A percentile compares a stretch with the other conserved stretches of the same genome.
phyloP scores from a whole-genome alignment of 1,139 yeast genomes.

The Komagataea norvegica region DNA sequence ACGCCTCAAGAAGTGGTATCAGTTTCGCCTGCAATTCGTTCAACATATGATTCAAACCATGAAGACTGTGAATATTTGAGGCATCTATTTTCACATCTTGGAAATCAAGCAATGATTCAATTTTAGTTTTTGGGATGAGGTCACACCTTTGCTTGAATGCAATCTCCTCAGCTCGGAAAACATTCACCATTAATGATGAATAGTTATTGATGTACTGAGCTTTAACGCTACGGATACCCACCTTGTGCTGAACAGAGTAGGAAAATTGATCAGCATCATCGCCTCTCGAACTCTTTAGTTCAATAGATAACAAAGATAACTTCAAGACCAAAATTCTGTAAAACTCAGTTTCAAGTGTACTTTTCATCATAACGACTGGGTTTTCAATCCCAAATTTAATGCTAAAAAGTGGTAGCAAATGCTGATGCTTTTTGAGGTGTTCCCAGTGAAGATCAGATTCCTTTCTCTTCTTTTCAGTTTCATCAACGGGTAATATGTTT shows the following conservation, averaged over 20 bases:
- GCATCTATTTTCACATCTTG: conserved; percentile 26
- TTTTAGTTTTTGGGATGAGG: conserved; percentile 24
- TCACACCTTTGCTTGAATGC: conserved; percentile 20
- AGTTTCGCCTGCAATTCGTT: conserved; percentile 18
- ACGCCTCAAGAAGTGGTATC: conserved; percentile 13
- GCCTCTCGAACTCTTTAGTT: conserved; percentile 14
- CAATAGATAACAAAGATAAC: conserved; percentile 16
- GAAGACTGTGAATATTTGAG: conserved; percentile 30
- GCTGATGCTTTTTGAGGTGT: conserved; percentile 12
- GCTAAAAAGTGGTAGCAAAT: conserved; percentile 21
- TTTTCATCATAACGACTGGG: conserved; percentile 22
- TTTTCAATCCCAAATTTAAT: conserved; percentile 24
- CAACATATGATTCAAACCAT: conserved; percentile 28
- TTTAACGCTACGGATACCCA: conserved; percentile 17
- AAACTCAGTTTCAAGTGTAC: conserved; percentile 15
- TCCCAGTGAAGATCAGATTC: conserved; percentile 7
- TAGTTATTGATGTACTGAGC: conserved; percentile 19
- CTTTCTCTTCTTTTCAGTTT: background rate
- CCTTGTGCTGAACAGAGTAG: conserved; percentile 16
- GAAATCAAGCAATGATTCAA: conserved; percentile 17
- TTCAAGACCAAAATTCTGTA: conserved; percentile 20
- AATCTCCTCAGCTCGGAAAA: conserved; percentile 25
- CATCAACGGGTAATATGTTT: conserved; percentile 1
- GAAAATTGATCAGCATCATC: conserved; percentile 12
- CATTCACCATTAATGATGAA: conserved; percentile 14